A percentile compares a stretch with the other conserved stretches of the same genome.
Conservation (phyloP, 164 flowering plant genomes). For the Tetracentron sinense region DNA sequence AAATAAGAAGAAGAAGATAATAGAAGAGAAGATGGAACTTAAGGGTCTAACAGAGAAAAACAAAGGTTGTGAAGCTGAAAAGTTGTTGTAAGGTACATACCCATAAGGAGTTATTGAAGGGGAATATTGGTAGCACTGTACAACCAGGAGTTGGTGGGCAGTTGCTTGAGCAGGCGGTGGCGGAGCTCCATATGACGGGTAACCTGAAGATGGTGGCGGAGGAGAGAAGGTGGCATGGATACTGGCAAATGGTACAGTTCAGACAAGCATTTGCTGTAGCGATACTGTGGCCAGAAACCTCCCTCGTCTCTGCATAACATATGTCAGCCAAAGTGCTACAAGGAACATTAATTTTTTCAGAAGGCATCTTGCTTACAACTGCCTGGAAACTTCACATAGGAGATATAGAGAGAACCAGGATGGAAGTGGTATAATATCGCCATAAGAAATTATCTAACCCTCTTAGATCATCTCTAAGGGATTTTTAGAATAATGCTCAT, state of each 20-base stretch:
- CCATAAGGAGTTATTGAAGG: constrained; percentile 22
- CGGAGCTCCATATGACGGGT: constrained; percentile 14
- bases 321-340: constrained; percentile 4
- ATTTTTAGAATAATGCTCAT: too few species aligned
- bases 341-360: constrained; percentile 8
- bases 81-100: constrained; percentile 17
- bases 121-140: constrained; percentile 23
- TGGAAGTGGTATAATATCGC: not conserved
- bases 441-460: too few species aligned
- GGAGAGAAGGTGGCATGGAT: constrained; percentile 24
- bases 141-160: constrained; percentile 21
- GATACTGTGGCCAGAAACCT: constrained; percentile 2
- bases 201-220: constrained; percentile 20
- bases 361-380: constrained; percentile 10
- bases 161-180: constrained; percentile 16
- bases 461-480: too few species aligned
- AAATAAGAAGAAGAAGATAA: not conserved
- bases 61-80: constrained; percentile 5
- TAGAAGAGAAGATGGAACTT: not conserved
- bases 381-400: not conserved
- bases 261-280: not conserved
- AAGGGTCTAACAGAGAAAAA: not conserved
- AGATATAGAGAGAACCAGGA: not conserved
- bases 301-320: constrained; percentile 5
- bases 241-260: constrained; percentile 22